Percentiles rank a stretch among this genome's conserved stretches.
Evolutionary conservation across 2,329 filamentous ascomycete genomes (phyloP).

Genomic region (Tolypocladium pustulatum): DNA sequence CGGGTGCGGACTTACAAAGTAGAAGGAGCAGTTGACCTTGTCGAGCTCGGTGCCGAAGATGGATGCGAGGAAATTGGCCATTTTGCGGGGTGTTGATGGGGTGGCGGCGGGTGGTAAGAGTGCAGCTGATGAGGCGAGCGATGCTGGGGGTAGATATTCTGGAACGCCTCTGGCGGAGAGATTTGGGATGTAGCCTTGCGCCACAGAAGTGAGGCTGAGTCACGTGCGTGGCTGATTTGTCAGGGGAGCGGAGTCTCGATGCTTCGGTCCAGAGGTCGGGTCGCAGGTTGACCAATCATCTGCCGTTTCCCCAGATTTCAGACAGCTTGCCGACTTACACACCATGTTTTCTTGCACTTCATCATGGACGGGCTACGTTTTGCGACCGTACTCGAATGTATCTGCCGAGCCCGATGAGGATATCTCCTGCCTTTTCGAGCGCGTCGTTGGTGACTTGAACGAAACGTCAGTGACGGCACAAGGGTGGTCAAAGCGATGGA

Average conservation of each 20-base stretch:
- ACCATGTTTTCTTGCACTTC: neutral
- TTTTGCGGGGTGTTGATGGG: slow-evolving; percentile 25
- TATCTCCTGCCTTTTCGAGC: neutral
- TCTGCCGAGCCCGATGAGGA: neutral
- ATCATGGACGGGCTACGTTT: no score
- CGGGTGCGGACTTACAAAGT: slow-evolving; percentile 37
- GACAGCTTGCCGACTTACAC: neutral
- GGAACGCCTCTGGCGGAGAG: neutral
- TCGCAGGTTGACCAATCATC: neutral
- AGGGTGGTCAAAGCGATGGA: no score
- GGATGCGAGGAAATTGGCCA: slow-evolving; percentile 97
- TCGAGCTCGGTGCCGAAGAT: slow-evolving; percentile 99
- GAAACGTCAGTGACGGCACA: neutral
- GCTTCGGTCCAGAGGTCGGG: slow-evolving; percentile 1
- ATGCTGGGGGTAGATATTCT: slow-evolving; percentile 2
- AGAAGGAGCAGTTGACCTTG: slow-evolving; percentile 99
- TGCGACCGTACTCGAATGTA: neutral
- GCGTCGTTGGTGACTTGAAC: neutral
- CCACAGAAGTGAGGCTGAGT: slow-evolving; percentile 6
- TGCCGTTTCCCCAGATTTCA: neutral
- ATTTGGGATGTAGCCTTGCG: slow-evolving; percentile 2
- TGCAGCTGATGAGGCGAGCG: slow-evolving; percentile 2
- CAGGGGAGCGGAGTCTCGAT: slow-evolving; percentile 3
- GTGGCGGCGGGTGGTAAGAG: neutral
- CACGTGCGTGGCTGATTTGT: slow-evolving; percentile 22